Conservation (phyloP, 345 rosid species). For the Murraya koenigii region DNA sequence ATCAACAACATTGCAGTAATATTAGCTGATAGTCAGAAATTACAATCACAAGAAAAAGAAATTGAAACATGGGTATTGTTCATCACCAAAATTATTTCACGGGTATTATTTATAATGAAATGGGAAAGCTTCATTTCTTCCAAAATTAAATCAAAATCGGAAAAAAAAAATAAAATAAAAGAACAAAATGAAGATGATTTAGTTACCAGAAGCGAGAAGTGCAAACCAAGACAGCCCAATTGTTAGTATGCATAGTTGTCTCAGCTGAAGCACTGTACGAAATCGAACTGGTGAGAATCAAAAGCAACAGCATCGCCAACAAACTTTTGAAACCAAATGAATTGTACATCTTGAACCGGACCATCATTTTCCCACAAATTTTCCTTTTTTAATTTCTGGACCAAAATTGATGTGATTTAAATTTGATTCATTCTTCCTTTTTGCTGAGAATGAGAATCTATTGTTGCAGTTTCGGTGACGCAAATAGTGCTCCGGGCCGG, state of each 20-base stretch:
- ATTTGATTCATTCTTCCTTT: neutral
- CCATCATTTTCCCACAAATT: too few relatives aligned
- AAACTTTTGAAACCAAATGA: neutral
- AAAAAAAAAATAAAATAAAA: neutral
- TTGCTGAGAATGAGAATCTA: neutral
- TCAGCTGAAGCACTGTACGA: conserved; percentile 45
- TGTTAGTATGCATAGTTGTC: conserved; percentile 80
- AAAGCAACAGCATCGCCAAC: conserved; percentile 8
- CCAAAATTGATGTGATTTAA: neutral
- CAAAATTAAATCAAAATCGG: neutral
- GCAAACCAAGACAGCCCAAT: conserved; percentile 99
- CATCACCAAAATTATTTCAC: neutral
- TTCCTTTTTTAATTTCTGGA: neutral
- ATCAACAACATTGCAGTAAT: neutral
- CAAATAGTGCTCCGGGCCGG: too few relatives aligned
- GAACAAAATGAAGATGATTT: neutral
- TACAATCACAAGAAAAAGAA: neutral
- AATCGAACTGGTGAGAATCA: conserved; percentile 32
- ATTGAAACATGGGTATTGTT: neutral
- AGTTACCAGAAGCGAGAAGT: conserved; percentile 94
- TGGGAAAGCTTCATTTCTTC: neutral
- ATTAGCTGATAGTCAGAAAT: neutral
- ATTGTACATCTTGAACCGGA: conserved; percentile 15
- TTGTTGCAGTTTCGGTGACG: too few relatives aligned
- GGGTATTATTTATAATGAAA: neutral